Conservation (phyloP, 2,329 filamentous ascomycete genomes). For the Paraconiothyrium sp. region DNA sequence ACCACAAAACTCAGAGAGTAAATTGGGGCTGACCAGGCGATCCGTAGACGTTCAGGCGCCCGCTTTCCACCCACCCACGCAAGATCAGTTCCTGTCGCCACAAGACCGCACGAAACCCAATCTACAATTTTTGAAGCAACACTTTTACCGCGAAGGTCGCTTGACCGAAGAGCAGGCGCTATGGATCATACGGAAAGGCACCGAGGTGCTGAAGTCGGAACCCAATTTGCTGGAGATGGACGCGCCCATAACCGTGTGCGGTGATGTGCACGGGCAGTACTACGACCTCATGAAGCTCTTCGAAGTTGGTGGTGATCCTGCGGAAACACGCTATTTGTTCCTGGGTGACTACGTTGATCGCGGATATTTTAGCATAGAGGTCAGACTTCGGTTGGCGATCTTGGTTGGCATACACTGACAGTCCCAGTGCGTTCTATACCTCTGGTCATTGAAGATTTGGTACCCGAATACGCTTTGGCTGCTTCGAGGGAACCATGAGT, state of each 20-base stretch:
- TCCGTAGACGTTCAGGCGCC: constrained; percentile 92
- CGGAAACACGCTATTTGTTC: constrained; percentile 96
- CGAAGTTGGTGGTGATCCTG: constrained; percentile 95
- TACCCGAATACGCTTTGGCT: constrained; percentile 98
- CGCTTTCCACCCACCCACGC: constrained; percentile 88
- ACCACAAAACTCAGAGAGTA: constrained; percentile 23
- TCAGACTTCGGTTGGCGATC: constrained; percentile 43
- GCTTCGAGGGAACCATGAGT: constrained; percentile 97
- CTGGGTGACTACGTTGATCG: constrained; percentile 97
- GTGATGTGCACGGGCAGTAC: constrained; percentile 98
- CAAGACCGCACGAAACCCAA: constrained; percentile 88
- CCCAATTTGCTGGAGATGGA: constrained; percentile 99
- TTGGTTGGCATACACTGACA: constrained; percentile 42
- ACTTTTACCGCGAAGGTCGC: constrained; percentile 97
- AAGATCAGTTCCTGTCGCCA: constrained; percentile 94
- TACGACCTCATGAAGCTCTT: constrained; percentile 99
- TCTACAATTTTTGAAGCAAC: constrained; percentile 94
- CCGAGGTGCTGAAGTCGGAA: constrained; percentile 86
- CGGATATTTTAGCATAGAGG: constrained; percentile 98
- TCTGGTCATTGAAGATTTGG: constrained; percentile 99
- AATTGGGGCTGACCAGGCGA: constrained; percentile 36
- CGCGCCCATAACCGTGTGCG: constrained; percentile 97
- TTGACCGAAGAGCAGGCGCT: constrained; percentile 97
- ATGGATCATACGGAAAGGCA: constrained; percentile 90
- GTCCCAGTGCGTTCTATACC: constrained; percentile 84